phyloP scores from a whole-genome alignment of 352 stramenopile genomes.

The Globisporangium irregulare region DNA sequence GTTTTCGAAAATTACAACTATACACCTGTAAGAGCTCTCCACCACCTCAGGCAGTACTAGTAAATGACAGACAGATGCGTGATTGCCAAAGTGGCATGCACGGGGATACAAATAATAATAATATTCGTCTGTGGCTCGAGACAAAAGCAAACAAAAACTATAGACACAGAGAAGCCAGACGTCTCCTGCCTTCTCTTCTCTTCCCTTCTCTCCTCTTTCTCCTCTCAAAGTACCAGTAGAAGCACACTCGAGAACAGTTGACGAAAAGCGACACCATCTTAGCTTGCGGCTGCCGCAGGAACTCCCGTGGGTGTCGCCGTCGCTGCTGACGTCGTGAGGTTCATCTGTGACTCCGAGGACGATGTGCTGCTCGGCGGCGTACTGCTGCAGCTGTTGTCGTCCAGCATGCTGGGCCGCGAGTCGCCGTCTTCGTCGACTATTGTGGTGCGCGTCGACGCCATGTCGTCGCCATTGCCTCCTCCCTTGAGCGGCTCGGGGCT shows the following conservation, averaged over 20 bases:
- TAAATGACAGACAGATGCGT: neutral
- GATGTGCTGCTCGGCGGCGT: constrained; percentile 37
- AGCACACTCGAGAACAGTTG: neutral
- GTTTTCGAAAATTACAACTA: neutral
- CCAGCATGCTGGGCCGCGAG: constrained; percentile 29
- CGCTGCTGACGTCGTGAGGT: constrained; percentile 8
- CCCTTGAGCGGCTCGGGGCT: constrained; percentile 26
- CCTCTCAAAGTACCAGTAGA: neutral
- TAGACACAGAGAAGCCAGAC: neutral
- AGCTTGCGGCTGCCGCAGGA: constrained; percentile 26
- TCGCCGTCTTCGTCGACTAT: constrained; percentile 26
- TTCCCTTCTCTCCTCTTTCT: neutral
- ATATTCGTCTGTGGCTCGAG: neutral
- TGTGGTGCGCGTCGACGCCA: constrained; percentile 19
- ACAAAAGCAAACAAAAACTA: neutral
- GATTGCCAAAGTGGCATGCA: neutral
- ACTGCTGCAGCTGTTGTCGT: constrained; percentile 36
- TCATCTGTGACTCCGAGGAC: constrained; percentile 20
- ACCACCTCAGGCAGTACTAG: no score
- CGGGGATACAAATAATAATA: constrained; percentile 1
- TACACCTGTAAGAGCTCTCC: neutral
- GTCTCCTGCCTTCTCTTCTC: neutral
- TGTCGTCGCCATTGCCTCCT: neutral
- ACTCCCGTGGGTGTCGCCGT: constrained; percentile 8
- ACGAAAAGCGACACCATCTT: neutral